Conservation (phyloP, 371 early-diverging fungal species). For the Mortierella sp. region DNA sequence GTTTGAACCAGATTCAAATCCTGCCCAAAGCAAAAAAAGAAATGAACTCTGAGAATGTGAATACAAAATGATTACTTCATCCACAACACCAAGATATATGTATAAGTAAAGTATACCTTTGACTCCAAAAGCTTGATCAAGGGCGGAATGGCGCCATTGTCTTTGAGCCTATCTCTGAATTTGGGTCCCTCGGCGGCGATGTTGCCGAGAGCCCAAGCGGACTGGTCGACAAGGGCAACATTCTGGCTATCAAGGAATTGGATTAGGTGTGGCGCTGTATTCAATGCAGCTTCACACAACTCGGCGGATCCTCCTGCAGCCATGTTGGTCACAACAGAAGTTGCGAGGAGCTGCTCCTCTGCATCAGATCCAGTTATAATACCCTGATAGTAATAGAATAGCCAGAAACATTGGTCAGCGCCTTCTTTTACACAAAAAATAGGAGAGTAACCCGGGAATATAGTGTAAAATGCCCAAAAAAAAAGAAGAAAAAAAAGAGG, state of each 20-base stretch:
- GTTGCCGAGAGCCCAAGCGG: conserved; percentile 82
- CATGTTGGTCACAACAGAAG: conserved; percentile 78
- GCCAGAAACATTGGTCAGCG: no score
- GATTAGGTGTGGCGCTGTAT: conserved; percentile 72
- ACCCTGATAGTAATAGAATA: conserved; percentile 15
- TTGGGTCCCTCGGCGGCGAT: conserved; percentile 76
- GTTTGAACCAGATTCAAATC: conserved; percentile 72
- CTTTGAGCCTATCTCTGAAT: conserved; percentile 67
- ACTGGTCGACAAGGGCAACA: conserved; percentile 77
- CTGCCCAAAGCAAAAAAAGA: conserved; percentile 20
- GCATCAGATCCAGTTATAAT: conserved; percentile 62
- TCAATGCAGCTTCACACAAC: conserved; percentile 68
- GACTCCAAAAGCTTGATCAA: conserved; percentile 69
- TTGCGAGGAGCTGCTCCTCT: conserved; percentile 74
- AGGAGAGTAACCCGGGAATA: no score
- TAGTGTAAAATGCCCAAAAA: no score
- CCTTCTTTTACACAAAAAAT: no score
- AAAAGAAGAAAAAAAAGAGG: background rate
- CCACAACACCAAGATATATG: background rate
- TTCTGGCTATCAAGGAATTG: conserved; percentile 66
- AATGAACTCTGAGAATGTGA: background rate
- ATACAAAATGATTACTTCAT: background rate
- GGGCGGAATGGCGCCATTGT: conserved; percentile 71
- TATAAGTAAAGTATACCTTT: conserved; percentile 40
- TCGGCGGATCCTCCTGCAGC: conserved; percentile 60